Evolutionary conservation across 2,329 filamentous ascomycete species (phyloP), one percentile per base, ranked within the genome.

Genomic region (Diaporthe ampelina): DNA sequence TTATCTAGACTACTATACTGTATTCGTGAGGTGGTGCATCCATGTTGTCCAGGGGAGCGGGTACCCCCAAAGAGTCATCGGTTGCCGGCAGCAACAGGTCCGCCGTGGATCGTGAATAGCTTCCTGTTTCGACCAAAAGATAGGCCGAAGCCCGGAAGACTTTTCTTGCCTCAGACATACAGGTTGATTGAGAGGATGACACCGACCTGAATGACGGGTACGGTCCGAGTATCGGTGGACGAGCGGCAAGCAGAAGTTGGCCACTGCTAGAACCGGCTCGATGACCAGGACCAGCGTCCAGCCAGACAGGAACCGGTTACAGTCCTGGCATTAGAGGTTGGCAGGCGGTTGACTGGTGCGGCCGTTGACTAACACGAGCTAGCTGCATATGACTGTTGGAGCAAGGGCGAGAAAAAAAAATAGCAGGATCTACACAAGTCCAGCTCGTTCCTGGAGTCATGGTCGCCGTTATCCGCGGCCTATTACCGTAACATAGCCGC

Each of bases 151-250:
- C 45, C 17, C 24, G 43, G 37, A 40, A 26, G 17, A 45, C 15
- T 45, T 15, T 56, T 35, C 48, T n/a, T 58, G 26, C 48, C 32
- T 37, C 68, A 45, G 37, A 29, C 65, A 54, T 32, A 21, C 40
- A 65, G 68, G 26, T 50, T 13, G 45, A 29, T 37, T 68, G 43
- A 50, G 19, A 65, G 26, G 35, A 48, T 15, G 48, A 54, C 32
- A 50, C 4, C 24, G 45, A 52, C 43, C 52, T 24, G 29, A 37
- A 52, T 24, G n/a, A 32, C 63, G 45, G 57, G 32, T 52, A 50
- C 73, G 57, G 73, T 72, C 73, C 73, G 73, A 72, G 57, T 29
- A 72, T 72, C 73, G 68, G 68, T 72, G 67, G 59, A 29, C 43
- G 50, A 40, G 57, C 61, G 63, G 63, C 63, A 67, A 40, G 21